These are phyloP conservation scores for Neolentinus lepideus DNA, from an alignment of 1,284 basidiomycete genomes.

Conservation along the genomic window DNA sequence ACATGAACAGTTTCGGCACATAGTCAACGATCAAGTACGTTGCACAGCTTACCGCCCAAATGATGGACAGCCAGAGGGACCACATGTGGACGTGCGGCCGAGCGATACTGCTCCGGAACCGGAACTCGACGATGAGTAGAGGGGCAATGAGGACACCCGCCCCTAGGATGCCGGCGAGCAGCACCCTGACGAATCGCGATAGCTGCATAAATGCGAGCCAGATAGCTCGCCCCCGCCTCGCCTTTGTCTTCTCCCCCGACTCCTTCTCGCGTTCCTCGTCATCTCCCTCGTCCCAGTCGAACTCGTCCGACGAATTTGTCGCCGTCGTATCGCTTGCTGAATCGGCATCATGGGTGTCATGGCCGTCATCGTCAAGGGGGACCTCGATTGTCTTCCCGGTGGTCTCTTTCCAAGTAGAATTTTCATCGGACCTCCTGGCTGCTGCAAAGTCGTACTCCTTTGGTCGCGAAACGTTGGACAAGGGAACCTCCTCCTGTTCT, in stretches of 20 bases:
- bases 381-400: neutral
- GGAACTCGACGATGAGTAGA: slow-evolving; percentile 57
- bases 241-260: slow-evolving; percentile 23
- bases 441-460: slow-evolving; percentile 1
- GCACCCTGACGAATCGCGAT: slow-evolving; percentile 47
- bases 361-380: neutral
- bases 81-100: slow-evolving; percentile 55
- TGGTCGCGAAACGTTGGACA: neutral
- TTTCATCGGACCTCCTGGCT: neutral
- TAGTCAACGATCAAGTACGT: slow-evolving; percentile 62
- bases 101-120: slow-evolving; percentile 42
- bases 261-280: slow-evolving; percentile 30
- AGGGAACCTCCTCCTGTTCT: neutral
- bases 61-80: slow-evolving; percentile 67
- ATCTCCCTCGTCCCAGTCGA: slow-evolving; percentile 62
- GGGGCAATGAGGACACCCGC: slow-evolving; percentile 61
- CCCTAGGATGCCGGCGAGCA: slow-evolving; percentile 51
- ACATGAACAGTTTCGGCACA: slow-evolving; percentile 50
- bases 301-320: slow-evolving; percentile 62
- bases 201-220: slow-evolving; percentile 65
- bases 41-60: slow-evolving; percentile 56
- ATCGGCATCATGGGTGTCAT: slow-evolving; percentile 22
- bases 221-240: slow-evolving; percentile 46
- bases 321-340: slow-evolving; percentile 36
- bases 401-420: neutral